Conservation (phyloP, 2,329 filamentous ascomycete genomes). For the Phoma sp. region DNA sequence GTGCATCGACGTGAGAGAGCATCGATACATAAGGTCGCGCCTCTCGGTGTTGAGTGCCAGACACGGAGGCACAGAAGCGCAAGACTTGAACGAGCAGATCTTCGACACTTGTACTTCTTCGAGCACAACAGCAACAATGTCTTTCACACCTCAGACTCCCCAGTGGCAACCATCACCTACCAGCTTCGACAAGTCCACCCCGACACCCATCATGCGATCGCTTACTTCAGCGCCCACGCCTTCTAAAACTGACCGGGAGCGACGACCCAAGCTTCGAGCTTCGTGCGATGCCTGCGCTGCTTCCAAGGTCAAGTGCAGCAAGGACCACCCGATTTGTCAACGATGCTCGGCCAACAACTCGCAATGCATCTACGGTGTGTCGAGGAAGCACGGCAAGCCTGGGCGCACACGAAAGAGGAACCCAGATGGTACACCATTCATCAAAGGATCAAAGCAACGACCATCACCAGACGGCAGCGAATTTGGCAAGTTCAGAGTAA, state of each 20-base stretch:
- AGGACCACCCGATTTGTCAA: conserved; percentile 43
- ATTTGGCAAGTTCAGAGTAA: conserved; percentile 36
- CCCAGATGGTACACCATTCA: conserved; percentile 39
- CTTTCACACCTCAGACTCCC: conserved; percentile 27
- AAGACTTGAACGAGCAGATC: conserved; percentile 1
- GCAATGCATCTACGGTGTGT: conserved; percentile 43
- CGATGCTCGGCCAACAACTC: conserved; percentile 39
- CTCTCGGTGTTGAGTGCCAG: conserved; percentile 2
- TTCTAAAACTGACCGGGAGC: conserved; percentile 21
- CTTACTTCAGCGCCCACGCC: conserved; percentile 32
- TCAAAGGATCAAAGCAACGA: conserved; percentile 38
- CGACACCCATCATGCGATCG: conserved; percentile 20
- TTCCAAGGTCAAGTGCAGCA: conserved; percentile 48
- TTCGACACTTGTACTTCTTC: conserved; percentile 4
- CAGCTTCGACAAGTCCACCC: conserved; percentile 6
- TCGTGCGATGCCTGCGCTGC: conserved; percentile 48
- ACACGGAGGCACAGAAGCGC: not conserved
- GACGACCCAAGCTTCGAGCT: conserved; percentile 42
- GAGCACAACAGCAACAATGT: conserved; percentile 25
- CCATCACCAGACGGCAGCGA: conserved; percentile 39
- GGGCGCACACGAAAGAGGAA: conserved; percentile 42
- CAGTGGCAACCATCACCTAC: conserved; percentile 31
- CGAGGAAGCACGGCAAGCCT: conserved; percentile 46
- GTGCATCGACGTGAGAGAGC: not conserved
- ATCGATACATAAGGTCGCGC: conserved; percentile 13